Evolutionary conservation across 139 green algal genomes (phyloP).

Genomic region (Gonium pectorale): DNA sequence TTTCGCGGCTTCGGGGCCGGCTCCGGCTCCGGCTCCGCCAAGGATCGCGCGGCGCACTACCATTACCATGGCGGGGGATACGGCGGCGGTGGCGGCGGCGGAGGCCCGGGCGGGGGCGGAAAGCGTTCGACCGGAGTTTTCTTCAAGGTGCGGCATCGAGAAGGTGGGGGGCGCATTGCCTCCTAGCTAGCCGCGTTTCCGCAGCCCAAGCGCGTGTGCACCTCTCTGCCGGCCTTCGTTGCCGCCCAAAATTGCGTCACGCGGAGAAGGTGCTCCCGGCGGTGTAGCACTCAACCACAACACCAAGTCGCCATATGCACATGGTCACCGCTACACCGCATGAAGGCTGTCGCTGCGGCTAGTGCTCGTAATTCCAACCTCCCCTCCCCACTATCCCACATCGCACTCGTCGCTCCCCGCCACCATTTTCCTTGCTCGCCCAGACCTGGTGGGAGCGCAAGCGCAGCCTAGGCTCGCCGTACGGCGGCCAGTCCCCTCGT

Average conservation of each 20-base stretch:
- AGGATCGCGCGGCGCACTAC: no score
- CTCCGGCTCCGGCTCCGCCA: no score
- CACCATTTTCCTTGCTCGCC: background rate
- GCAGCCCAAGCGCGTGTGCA: no score
- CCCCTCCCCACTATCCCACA: background rate
- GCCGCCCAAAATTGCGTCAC: background rate
- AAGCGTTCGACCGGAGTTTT: no score
- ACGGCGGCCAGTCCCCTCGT: background rate
- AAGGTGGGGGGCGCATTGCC: no score
- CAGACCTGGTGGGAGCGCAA: slow-evolving; percentile 6
- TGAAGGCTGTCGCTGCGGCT: background rate
- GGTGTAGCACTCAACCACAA: background rate
- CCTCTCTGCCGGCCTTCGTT: no score
- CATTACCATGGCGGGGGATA: no score
- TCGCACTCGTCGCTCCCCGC: background rate
- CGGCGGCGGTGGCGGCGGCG: no score
- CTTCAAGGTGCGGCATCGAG: no score
- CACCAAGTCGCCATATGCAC: background rate
- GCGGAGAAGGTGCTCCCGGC: background rate
- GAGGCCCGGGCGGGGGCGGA: no score
- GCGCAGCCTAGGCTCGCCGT: background rate
- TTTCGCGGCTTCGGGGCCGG: no score
- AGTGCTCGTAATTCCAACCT: background rate
- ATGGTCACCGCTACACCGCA: background rate
- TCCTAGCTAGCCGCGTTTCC: no score